Base-by-base conservation (phyloP, 2,329 filamentous ascomycete genomes). In the Passalora sequoiae region DNA sequence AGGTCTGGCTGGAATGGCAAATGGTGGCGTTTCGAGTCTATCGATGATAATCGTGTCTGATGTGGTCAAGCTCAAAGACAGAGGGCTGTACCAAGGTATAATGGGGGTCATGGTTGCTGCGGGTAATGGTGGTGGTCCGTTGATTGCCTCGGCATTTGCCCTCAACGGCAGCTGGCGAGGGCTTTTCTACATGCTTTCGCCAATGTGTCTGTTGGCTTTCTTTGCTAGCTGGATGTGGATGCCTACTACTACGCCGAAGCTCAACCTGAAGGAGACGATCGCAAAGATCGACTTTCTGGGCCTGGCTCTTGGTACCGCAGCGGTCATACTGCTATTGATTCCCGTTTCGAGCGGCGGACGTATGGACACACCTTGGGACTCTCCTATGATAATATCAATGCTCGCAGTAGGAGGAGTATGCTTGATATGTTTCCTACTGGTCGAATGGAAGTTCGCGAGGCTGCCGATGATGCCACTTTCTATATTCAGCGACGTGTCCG, bases 21-120 rank as follows among this genome's bases (percentile, higher is more conserved):
- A 74, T 31, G 80, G 80, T 1, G 80, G 80, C 7, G 73, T 83
- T 36, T 73, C 69, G 20, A 77, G 74, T 16, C 60, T 81, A 33
- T 67, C 72, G 4, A 80, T 80, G 73, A 80, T 82, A 53, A 79
- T 81, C 39, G 72, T 81, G 1, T 76, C 71, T 5, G 78, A 82
- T 56, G 65, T 81, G 5, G 76, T 80, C 1, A 76, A 76, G 0
- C 64, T 81, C 3, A 69, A 78, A 55, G 70, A 79, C 51, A 67
- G 78, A 50, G 78, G 78, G 21, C 79, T 77, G 53, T 65, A 63
- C 44, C 59, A 72, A 48, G 71, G 46, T 6, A 69, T 74, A 6
- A 47, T 74, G 9, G 69, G 70, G 20, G 64, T 66, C 3, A 64
- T 65, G 25, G 60, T 73, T 2, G 71, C 69, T 0, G 35, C 70